A percentile compares a stretch with the other conserved stretches of the same genome.
These are phyloP conservation scores for Aureobasidium sp. DNA, from an alignment of 2,329 filamentous ascomycete species.

Conservation along the genomic window DNA sequence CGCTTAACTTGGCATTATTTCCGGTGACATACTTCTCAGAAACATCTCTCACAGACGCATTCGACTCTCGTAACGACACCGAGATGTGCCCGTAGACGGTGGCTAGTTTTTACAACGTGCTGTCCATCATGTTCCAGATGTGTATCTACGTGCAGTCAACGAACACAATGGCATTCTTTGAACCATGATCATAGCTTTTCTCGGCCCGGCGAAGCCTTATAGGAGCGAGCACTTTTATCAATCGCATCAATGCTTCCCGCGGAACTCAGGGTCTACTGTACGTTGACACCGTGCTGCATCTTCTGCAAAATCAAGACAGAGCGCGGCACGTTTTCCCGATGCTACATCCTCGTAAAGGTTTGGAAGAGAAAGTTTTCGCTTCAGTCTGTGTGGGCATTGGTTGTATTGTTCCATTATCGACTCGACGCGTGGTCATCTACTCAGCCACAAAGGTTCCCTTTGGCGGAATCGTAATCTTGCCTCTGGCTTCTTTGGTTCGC, in stretches of 20 bases:
- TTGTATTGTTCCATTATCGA: neutral
- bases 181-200: neutral
- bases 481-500: constrained; percentile 9
- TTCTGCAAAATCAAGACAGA: neutral
- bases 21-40: neutral
- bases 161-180: neutral
- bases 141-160: neutral
- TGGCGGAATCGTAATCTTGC: constrained; percentile 9
- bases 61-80: neutral
- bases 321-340: neutral
- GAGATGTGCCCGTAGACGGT: neutral
- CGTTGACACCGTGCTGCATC: neutral
- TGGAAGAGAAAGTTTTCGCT: neutral
- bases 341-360: neutral
- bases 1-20: neutral
- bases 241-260: neutral
- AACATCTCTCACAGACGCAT: neutral
- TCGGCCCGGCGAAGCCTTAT: neutral
- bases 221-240: neutral
- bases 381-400: neutral
- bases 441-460: constrained; percentile 14
- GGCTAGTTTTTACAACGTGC: neutral
- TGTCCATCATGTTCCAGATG: neutral
- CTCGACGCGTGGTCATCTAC: neutral
- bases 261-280: constrained; percentile 3